Conservation (phyloP, 2,329 filamentous ascomycete species). For the Pyrenophora seminiperda region DNA sequence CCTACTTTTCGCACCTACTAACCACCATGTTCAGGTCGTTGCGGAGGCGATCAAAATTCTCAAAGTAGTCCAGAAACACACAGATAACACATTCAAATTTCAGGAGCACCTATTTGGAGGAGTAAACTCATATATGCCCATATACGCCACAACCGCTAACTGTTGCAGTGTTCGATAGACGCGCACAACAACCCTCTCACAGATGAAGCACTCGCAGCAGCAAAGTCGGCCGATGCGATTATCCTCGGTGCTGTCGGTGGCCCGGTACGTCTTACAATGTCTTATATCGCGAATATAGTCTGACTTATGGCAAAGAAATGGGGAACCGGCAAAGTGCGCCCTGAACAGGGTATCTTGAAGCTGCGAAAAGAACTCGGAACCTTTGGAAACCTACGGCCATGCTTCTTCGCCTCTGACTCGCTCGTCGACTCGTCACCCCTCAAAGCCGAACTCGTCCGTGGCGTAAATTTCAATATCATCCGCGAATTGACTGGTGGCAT, state of each 20-base stretch:
- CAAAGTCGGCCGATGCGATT: slow-evolving; percentile 85
- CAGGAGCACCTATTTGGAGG: slow-evolving; percentile 89
- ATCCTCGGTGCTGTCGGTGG: slow-evolving; percentile 93
- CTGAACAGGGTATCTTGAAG: slow-evolving; percentile 87
- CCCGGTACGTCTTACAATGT: slow-evolving; percentile 59
- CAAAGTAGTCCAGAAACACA: slow-evolving; percentile 75
- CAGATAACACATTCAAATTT: slow-evolving; percentile 82
- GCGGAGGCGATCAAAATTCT: slow-evolving; percentile 87
- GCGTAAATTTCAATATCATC: slow-evolving; percentile 90
- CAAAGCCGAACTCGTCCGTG: slow-evolving; percentile 81
- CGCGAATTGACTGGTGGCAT: slow-evolving; percentile 91
- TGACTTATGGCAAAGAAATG: slow-evolving; percentile 67
- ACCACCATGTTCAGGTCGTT: slow-evolving; percentile 65
- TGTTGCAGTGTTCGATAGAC: slow-evolving; percentile 80
- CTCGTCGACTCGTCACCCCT: slow-evolving; percentile 79
- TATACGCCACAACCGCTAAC: slow-evolving; percentile 6
- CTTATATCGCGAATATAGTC: neutral
- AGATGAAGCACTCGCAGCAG: slow-evolving; percentile 78
- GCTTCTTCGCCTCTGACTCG: slow-evolving; percentile 89
- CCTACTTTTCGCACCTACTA: slow-evolving; percentile 17
- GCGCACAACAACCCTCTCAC: slow-evolving; percentile 78
- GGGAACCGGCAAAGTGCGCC: slow-evolving; percentile 85
- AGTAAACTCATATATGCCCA: slow-evolving; percentile 61
- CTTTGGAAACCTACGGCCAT: slow-evolving; percentile 94
- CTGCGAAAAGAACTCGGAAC: slow-evolving; percentile 93